phyloP scores from a whole-genome alignment of 2,329 filamentous ascomycete genomes.

The Penicillium paneum region DNA sequence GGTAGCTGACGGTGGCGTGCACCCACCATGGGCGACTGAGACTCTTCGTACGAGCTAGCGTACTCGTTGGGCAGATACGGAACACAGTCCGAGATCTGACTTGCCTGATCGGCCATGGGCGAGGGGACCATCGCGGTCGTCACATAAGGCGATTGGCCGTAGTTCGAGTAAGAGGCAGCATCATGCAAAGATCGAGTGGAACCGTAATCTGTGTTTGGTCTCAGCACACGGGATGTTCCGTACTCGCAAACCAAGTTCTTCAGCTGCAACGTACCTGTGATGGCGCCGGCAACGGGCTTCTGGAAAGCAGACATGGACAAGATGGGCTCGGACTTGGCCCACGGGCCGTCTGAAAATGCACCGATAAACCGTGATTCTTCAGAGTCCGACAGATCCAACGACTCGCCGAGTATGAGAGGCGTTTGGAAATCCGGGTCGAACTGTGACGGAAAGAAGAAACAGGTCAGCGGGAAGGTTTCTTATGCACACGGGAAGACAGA shows the following conservation, averaged over 20 bases:
- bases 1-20: conserved; percentile 58
- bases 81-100: conserved; percentile 42
- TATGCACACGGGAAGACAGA: conserved; percentile 1
- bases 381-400: conserved; percentile 45
- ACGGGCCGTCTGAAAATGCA: conserved; percentile 50
- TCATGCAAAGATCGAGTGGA: conserved; percentile 39
- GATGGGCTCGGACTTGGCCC: conserved; percentile 58
- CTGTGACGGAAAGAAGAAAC: conserved; percentile 21
- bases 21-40: conserved; percentile 65
- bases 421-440: conserved; percentile 47
- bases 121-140: conserved; percentile 39
- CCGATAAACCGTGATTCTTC: conserved; percentile 45
- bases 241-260: neutral
- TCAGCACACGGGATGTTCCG: conserved; percentile 15
- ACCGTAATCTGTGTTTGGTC: conserved; percentile 33
- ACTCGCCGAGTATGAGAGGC: conserved; percentile 48
- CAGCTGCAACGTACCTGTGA: conserved; percentile 67
- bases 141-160: conserved; percentile 41
- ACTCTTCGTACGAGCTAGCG: conserved; percentile 56
- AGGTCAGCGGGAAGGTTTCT: conserved; percentile 16
- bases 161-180: conserved; percentile 42
- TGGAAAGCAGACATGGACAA: conserved; percentile 79
- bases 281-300: conserved; percentile 70
- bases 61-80: conserved; percentile 41
- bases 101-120: conserved; percentile 41